A percentile compares a stretch with the other conserved stretches of the same genome.
These are phyloP conservation scores for Ustilago cynodontis DNA, from an alignment of 1,284 basidiomycete genomes.

Conservation along the genomic window DNA sequence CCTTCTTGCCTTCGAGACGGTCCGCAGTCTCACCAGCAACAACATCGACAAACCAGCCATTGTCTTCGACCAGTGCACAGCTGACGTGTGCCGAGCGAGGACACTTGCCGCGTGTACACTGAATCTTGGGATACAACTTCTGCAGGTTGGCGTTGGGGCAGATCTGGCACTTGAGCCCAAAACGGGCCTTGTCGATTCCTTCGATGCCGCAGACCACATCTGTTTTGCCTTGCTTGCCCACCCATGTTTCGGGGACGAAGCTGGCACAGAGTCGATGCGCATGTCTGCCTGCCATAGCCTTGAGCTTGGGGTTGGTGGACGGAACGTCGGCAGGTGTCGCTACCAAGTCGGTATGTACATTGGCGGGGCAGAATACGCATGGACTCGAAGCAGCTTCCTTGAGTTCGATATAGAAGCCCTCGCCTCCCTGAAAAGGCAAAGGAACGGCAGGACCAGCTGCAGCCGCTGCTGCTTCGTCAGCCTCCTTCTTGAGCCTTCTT, in stretches of 20 bases:
- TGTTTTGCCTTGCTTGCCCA: slow-evolving; percentile 47
- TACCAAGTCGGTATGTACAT: slow-evolving; percentile 51
- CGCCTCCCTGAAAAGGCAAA: slow-evolving; percentile 37
- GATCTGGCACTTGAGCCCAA: slow-evolving; percentile 79
- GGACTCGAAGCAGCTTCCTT: slow-evolving; percentile 29
- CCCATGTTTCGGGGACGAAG: slow-evolving; percentile 67
- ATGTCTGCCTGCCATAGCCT: slow-evolving; percentile 34
- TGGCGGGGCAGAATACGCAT: slow-evolving; percentile 71
- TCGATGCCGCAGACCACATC: slow-evolving; percentile 60
- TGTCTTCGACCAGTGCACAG: slow-evolving; percentile 76
- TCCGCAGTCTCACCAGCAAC: slow-evolving; percentile 54
- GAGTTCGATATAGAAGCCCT: slow-evolving; percentile 42
- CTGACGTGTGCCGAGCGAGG: slow-evolving; percentile 92
- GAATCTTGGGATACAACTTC: slow-evolving; percentile 87
- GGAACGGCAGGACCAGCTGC: slow-evolving; percentile 22
- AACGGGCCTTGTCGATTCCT: slow-evolving; percentile 60
- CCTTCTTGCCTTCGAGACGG: slow-evolving; percentile 57
- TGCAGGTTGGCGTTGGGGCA: slow-evolving; percentile 80
- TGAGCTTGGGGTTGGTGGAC: slow-evolving; percentile 33
- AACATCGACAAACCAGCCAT: slow-evolving; percentile 66
- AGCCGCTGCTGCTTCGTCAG: slow-evolving; percentile 27
- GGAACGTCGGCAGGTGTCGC: slow-evolving; percentile 39
- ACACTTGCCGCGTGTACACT: slow-evolving; percentile 93
- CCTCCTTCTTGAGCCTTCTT: slow-evolving; percentile 34
- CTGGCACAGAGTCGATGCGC: slow-evolving; percentile 68